Conservation (phyloP, 441 rosid species). For the Theobroma grandiflorum region DNA sequence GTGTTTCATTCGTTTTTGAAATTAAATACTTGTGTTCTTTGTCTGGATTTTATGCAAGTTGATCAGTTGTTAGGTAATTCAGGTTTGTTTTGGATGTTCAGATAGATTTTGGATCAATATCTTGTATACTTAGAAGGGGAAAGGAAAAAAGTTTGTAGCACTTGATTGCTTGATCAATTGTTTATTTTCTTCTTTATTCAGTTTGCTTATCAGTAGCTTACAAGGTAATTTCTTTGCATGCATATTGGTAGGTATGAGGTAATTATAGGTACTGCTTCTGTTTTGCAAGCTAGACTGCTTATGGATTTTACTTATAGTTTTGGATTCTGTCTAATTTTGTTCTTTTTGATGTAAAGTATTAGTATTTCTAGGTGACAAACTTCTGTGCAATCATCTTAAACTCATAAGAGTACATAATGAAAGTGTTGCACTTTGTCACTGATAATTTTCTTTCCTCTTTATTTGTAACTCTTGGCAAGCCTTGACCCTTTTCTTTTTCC, state of each 20-base stretch:
- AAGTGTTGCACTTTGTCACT: background rate
- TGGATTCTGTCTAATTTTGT: background rate
- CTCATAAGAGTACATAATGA: background rate
- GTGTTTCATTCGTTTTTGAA: background rate
- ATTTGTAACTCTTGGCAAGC: background rate
- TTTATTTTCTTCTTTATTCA: background rate
- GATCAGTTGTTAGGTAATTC: background rate
- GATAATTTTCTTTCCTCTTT: background rate
- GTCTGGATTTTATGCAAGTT: background rate
- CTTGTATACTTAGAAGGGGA: background rate
- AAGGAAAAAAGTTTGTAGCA: background rate
- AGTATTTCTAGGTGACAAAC: constrained; percentile 7
- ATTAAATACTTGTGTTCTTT: background rate
- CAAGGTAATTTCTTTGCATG: constrained; percentile 3
- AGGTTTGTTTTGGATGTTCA: background rate
- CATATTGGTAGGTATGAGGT: background rate
- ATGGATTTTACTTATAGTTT: background rate
- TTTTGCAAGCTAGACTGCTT: background rate
- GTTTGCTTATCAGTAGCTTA: background rate
- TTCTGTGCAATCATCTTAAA: background rate
- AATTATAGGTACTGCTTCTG: background rate
- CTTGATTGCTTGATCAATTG: background rate
- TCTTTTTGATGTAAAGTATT: background rate
- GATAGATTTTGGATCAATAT: background rate
- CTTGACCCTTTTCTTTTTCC: background rate